These are phyloP conservation scores for Alternaria rosae DNA, from an alignment of 2,329 filamentous ascomycete species.

Conservation along the genomic window DNA sequence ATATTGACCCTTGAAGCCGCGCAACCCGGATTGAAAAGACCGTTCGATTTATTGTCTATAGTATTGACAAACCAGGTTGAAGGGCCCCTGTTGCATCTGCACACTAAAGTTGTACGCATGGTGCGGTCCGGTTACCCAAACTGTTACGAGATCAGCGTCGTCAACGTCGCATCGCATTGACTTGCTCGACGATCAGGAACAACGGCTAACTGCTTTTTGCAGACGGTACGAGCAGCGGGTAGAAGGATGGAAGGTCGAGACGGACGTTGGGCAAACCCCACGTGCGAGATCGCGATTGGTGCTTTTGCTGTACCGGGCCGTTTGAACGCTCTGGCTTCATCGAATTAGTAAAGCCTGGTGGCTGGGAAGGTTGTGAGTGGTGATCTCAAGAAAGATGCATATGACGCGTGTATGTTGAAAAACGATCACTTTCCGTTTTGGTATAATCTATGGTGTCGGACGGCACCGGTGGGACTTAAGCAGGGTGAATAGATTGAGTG, in stretches of 20 bases:
- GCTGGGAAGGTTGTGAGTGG: constrained; percentile 7
- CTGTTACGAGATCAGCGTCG: neutral
- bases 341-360: constrained; percentile 8
- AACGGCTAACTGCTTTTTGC: constrained; percentile 5
- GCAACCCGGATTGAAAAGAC: constrained; percentile 6
- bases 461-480: constrained; percentile 8
- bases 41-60: neutral
- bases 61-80: constrained; percentile 1
- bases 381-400: neutral
- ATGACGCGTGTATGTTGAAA: constrained; percentile 1
- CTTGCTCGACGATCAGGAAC: neutral
- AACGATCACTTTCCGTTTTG: constrained; percentile 5
- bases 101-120: neutral
- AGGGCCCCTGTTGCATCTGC: neutral
- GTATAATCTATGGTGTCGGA: constrained; percentile 2
- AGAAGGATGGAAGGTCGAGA: constrained; percentile 5
- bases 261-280: constrained; percentile 3
- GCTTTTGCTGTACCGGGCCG: constrained; percentile 7
- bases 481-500: constrained; percentile 11
- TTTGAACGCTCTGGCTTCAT: constrained; percentile 5
- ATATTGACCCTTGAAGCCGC: constrained; percentile 14
- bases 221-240: constrained; percentile 4
- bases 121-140: constrained; percentile 6
- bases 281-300: constrained; percentile 15
- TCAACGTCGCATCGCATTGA: constrained; percentile 8